phyloP scores from a whole-genome alignment of 371 early-diverging fungal species.

The Mycotypha africana region DNA sequence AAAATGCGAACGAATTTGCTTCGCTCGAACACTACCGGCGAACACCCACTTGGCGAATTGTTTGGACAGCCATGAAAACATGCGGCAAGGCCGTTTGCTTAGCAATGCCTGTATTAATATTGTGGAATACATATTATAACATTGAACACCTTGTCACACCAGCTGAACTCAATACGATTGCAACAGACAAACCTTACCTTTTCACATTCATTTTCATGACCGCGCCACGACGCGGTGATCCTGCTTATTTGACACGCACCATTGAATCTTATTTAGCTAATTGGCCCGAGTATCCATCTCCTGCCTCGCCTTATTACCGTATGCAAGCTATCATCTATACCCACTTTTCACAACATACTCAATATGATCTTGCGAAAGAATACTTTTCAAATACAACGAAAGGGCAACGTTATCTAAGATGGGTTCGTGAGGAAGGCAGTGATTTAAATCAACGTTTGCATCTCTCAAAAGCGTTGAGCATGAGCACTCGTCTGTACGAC shows the following conservation, averaged over 20 bases:
- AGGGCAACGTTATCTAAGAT: constrained; percentile 48
- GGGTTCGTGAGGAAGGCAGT: constrained; percentile 47
- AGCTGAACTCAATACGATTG: constrained; percentile 22
- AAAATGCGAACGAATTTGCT: constrained; percentile 29
- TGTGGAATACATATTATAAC: constrained; percentile 35
- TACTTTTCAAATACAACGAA: constrained; percentile 35
- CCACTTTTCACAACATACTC: constrained; percentile 50
- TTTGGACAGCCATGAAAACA: constrained; percentile 28
- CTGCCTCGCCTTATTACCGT: constrained; percentile 42
- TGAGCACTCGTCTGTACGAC: constrained; percentile 28
- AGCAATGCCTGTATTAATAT: constrained; percentile 27
- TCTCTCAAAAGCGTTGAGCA: constrained; percentile 46
- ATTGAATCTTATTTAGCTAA: constrained; percentile 49
- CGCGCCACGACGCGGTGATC: constrained; percentile 52
- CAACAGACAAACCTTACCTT: constrained; percentile 35
- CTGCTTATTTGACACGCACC: constrained; percentile 43
- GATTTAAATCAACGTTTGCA: constrained; percentile 51
- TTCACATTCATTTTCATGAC: constrained; percentile 57
- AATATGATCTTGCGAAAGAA: constrained; percentile 39
- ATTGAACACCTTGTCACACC: constrained; percentile 31
- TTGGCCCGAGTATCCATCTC: constrained; percentile 43
- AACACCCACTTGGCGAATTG: constrained; percentile 33
- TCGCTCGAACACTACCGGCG: constrained; percentile 26
- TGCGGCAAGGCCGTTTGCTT: constrained; percentile 18
- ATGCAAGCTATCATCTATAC: constrained; percentile 57